These are phyloP conservation scores for Exophiala viscosa DNA, from an alignment of 2,329 filamentous ascomycete genomes.

Conservation along the genomic window DNA sequence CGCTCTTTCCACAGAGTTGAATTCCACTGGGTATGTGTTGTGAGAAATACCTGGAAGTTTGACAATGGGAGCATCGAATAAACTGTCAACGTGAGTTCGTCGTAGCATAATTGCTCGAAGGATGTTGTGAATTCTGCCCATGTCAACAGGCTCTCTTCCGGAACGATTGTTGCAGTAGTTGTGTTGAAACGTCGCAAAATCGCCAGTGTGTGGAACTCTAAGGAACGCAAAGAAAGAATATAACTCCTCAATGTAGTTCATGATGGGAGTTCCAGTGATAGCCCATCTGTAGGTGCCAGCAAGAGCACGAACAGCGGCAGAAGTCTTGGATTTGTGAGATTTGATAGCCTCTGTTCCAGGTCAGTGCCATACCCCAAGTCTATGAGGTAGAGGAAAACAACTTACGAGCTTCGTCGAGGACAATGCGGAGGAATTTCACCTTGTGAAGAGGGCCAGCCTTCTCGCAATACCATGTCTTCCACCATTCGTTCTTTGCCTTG, in stretches of 20 bases:
- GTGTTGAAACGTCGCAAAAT: conserved; percentile 28
- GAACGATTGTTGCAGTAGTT: conserved; percentile 28
- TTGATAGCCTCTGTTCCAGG: conserved; percentile 36
- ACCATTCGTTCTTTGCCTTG: conserved; percentile 29
- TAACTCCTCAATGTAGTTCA: conserved; percentile 40
- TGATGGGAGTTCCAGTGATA: conserved; percentile 38
- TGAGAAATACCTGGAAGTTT: conserved; percentile 51
- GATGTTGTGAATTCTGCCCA: conserved; percentile 31
- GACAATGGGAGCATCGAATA: conserved; percentile 54
- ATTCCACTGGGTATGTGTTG: conserved; percentile 42
- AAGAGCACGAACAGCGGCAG: conserved; percentile 36
- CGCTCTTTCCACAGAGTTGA: conserved; percentile 50
- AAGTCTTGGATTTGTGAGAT: conserved; percentile 34
- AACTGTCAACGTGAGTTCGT: conserved; percentile 51
- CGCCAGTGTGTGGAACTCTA: conserved; percentile 30
- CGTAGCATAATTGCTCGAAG: conserved; percentile 49
- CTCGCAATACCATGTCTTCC: conserved; percentile 25
- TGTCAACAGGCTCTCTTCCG: conserved; percentile 16
- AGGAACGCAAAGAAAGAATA: conserved; percentile 40
- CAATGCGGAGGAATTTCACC: conserved; percentile 37
- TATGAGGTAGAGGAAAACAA: neutral
- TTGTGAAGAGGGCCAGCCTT: conserved; percentile 34
- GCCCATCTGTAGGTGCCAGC: conserved; percentile 38
- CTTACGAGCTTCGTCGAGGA: conserved; percentile 37
- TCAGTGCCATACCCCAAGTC: neutral